Evolutionary conservation across 164 flowering plant genomes (phyloP).

Genomic region (Nymphaea thermarum): DNA sequence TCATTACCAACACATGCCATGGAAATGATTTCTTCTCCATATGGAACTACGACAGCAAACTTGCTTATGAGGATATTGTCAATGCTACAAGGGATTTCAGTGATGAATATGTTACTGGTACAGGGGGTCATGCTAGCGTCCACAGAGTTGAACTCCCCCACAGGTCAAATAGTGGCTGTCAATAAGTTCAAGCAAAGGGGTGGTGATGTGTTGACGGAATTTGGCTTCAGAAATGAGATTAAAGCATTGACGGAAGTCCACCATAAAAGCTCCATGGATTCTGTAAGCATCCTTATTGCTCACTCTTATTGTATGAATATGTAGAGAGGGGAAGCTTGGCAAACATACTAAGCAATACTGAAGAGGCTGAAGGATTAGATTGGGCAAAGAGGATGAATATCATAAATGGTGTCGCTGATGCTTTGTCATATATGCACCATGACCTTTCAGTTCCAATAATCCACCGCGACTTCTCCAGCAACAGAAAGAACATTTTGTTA

Average conservation of each 20-base stretch:
- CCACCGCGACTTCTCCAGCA: slow-evolving; percentile 46
- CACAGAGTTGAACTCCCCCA: slow-evolving; percentile 31
- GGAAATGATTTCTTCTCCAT: slow-evolving; percentile 3
- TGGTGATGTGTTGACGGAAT: slow-evolving; percentile 9
- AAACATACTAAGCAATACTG: slow-evolving; percentile 20
- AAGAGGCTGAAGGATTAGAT: slow-evolving; percentile 17
- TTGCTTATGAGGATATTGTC: slow-evolving; percentile 32
- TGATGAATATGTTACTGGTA: slow-evolving; percentile 27
- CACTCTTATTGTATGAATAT: slow-evolving; percentile 50
- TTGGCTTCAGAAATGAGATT: slow-evolving; percentile 50
- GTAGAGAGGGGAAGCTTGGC: slow-evolving; percentile 45
- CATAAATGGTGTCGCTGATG: slow-evolving; percentile 53
- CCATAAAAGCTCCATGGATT: slow-evolving; percentile 53
- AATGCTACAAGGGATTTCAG: slow-evolving; percentile 40
- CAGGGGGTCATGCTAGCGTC: slow-evolving; percentile 51
- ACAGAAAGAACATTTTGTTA: slow-evolving; percentile 38
- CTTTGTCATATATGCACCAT: slow-evolving; percentile 59
- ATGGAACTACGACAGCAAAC: slow-evolving; percentile 42
- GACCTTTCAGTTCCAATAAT: slow-evolving; percentile 46
- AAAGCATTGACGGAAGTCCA: slow-evolving; percentile 31
- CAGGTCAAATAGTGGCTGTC: slow-evolving; percentile 47
- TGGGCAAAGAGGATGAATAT: slow-evolving; percentile 41
- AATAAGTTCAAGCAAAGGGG: slow-evolving; percentile 31
- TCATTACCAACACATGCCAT: background rate
- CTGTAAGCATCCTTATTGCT: slow-evolving; percentile 23